Evolutionary conservation across 129 eudicot genomes (phyloP).

Genomic region (Escallonia herrerae): DNA sequence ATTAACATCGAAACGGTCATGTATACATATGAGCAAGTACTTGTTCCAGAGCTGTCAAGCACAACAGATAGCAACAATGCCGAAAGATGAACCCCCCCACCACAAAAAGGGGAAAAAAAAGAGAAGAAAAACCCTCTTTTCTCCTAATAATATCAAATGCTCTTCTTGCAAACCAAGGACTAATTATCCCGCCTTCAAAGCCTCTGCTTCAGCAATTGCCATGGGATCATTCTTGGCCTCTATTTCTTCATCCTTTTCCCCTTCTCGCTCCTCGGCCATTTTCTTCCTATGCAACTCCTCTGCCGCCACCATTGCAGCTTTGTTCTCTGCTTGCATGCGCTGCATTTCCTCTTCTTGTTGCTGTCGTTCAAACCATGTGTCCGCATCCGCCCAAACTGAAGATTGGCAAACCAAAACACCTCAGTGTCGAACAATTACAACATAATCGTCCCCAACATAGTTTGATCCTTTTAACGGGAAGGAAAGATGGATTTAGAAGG

Average conservation of each 20-base stretch:
- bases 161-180: neutral
- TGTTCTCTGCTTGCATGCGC: conserved; percentile 63
- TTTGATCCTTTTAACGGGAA: no score
- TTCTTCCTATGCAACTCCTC: conserved; percentile 78
- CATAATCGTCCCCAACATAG: no score
- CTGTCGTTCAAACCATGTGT: conserved; percentile 89
- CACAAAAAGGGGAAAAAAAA: neutral
- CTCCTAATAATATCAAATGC: neutral
- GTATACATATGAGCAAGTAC: neutral
- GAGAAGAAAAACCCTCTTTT: conserved; percentile 9
- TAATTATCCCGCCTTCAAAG: conserved; percentile 39
- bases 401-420: conserved; percentile 2
- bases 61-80: neutral
- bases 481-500: no score
- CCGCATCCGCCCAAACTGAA: conserved; percentile 96
- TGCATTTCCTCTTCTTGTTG: conserved; percentile 86
- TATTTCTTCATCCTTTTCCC: conserved; percentile 68
- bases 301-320: conserved; percentile 61
- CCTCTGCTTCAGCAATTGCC: conserved; percentile 61
- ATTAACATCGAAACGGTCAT: no score
- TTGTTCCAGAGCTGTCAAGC: neutral
- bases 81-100: neutral
- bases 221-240: conserved; percentile 55
- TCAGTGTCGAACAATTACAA: neutral
- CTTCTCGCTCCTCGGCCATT: conserved; percentile 69